Base-by-base conservation (phyloP, 495 filamentous ascomycete species). In the Podospora comata region DNA sequence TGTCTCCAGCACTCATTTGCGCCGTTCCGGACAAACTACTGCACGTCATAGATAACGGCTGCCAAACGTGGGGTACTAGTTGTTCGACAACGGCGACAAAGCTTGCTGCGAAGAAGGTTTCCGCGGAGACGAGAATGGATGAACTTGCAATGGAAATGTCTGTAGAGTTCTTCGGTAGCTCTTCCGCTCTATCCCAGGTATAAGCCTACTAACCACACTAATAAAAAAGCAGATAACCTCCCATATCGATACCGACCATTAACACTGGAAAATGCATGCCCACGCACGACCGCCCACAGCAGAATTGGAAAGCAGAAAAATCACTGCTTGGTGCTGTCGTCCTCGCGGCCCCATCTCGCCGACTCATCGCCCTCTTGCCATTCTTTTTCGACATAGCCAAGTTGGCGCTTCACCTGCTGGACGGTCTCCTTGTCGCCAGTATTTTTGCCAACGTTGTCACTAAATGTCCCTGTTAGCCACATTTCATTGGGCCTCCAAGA, bases 371-470 rank as follows among this genome's bases (percentile, higher is more conserved):
- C 94, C 13, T 87, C 86, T 39, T 84, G 84, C 94, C 94, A 98
- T 1, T 83, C 77, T 74, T 90, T 90, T 78, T 98, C 95, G 20
- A 89, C 80, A 70, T 99, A 99, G 0, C 93, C 92, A 13, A 99
- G 79, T 65, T 87, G 82, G 72, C 86, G 81, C 87, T 99, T 99
- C 53, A 97, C 94, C 72, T 88, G 84, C 65, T 87, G 84, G 3
- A 99, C 91, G 11, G 88, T 93, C 32, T 80, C 83, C 72, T 86
- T 85, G 71, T 97, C 92, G 15, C 95, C 95, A 0, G 93, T 98
- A 69, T 98, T 98, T 84, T 99, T 99, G 56, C 93, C 93, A 73
- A 92, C 85, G 75, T 98, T 97, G 76, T 99, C 95, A 71, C 94
- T 80, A 28, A 4, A 20, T 5, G 53, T 4, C 0, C 0, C 27